These are phyloP conservation scores for Candida namnaoensis DNA, from an alignment of 805 yeast species.

Conservation along the genomic window DNA sequence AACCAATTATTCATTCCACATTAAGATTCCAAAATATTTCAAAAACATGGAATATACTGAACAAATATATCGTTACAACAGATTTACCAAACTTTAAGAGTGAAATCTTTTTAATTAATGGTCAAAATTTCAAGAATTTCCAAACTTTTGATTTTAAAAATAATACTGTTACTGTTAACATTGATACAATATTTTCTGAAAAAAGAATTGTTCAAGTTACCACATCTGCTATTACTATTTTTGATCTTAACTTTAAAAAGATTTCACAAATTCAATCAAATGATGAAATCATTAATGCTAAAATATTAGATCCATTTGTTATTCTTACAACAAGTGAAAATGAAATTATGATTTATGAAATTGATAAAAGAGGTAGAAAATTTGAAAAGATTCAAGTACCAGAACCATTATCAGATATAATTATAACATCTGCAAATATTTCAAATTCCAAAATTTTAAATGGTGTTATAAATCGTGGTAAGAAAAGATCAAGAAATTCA, in stretches of 20 bases:
- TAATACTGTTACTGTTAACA: slow-evolving; percentile 54
- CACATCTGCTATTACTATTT: slow-evolving; percentile 52
- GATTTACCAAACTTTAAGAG: slow-evolving; percentile 56
- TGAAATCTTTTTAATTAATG: slow-evolving; percentile 57
- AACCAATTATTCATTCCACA: slow-evolving; percentile 60
- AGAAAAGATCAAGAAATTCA: slow-evolving; percentile 16
- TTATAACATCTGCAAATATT: slow-evolving; percentile 64
- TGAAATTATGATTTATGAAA: slow-evolving; percentile 53
- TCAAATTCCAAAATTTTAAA: slow-evolving; percentile 39
- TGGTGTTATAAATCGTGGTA: slow-evolving; percentile 24
- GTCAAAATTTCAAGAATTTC: slow-evolving; percentile 46
- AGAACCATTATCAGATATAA: slow-evolving; percentile 30
- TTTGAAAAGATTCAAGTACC: slow-evolving; percentile 27
- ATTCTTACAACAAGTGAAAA: slow-evolving; percentile 61
- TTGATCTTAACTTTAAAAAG: slow-evolving; percentile 51
- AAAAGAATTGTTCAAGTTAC: slow-evolving; percentile 69
- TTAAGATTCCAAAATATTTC: slow-evolving; percentile 65
- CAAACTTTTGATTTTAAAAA: slow-evolving; percentile 56
- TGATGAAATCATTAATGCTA: slow-evolving; percentile 56
- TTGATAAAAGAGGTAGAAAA: slow-evolving; percentile 25
- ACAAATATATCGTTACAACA: slow-evolving; percentile 62
- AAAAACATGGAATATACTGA: slow-evolving; percentile 65
- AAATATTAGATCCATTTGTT: slow-evolving; percentile 53
- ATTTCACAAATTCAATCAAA: slow-evolving; percentile 42
- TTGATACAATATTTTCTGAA: slow-evolving; percentile 48